Conservation (phyloP, 371 early-diverging fungal species). For the Mucor lusitanicus region DNA sequence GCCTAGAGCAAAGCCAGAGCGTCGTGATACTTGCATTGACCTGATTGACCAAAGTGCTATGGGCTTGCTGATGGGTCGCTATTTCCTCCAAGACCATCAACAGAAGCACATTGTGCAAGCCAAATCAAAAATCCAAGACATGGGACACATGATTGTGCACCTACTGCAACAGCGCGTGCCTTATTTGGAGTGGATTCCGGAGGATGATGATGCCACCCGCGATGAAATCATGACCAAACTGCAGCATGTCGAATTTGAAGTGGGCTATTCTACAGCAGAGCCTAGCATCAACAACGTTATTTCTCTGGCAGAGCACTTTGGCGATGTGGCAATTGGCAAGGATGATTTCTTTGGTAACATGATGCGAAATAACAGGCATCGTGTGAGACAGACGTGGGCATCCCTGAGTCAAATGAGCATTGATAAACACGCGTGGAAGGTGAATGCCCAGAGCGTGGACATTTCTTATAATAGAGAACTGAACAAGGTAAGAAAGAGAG, state of each 20-base stretch:
- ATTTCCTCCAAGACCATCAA: slow-evolving; percentile 40
- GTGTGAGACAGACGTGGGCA: slow-evolving; percentile 18
- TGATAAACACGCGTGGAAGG: slow-evolving; percentile 49
- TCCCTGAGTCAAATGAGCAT: slow-evolving; percentile 22
- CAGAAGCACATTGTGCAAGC: slow-evolving; percentile 1
- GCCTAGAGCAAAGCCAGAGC: slow-evolving; percentile 41
- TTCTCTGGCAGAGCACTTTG: slow-evolving; percentile 49
- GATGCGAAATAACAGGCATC: slow-evolving; percentile 33
- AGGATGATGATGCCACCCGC: slow-evolving; percentile 6
- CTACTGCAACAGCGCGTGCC: slow-evolving; percentile 35
- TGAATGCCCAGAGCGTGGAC: slow-evolving; percentile 54
- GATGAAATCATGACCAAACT: slow-evolving; percentile 21
- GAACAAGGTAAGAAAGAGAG: slow-evolving; percentile 21
- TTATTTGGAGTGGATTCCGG: slow-evolving; percentile 16
- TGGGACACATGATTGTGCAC: slow-evolving; percentile 29
- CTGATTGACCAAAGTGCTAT: slow-evolving; percentile 38
- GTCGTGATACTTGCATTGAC: slow-evolving; percentile 58
- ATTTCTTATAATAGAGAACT: slow-evolving; percentile 34
- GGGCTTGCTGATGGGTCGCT: slow-evolving; percentile 58
- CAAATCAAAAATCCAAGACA: slow-evolving; percentile 26
- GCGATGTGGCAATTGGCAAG: slow-evolving; percentile 29
- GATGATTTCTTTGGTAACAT: slow-evolving; percentile 52
- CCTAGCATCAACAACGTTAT: slow-evolving; percentile 37
- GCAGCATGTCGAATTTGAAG: slow-evolving; percentile 24
- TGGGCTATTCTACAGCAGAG: slow-evolving; percentile 48